These are phyloP conservation scores for Thielaviopsis ethacetica DNA, from an alignment of 2,329 filamentous ascomycete species.

Conservation along the genomic window DNA sequence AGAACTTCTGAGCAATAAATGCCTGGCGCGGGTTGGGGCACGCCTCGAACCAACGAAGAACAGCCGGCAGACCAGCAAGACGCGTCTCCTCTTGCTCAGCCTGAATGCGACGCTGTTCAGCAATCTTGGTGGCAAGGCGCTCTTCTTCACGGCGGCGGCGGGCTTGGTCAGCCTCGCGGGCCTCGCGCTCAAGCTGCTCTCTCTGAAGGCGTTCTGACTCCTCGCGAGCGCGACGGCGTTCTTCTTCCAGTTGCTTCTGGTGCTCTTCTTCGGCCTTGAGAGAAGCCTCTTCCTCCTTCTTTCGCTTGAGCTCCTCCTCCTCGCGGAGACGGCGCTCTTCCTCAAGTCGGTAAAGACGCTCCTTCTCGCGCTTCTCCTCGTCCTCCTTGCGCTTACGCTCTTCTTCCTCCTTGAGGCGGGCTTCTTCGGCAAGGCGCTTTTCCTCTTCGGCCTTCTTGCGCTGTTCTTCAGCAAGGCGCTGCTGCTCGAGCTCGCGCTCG, in stretches of 20 bases:
- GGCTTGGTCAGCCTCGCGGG: slow-evolving; percentile 25
- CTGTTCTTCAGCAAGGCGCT: slow-evolving; percentile 10
- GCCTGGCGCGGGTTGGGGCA: slow-evolving; percentile 33
- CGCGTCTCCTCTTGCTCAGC: slow-evolving; percentile 39
- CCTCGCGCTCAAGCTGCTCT: slow-evolving; percentile 30
- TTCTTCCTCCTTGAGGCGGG: slow-evolving; percentile 19
- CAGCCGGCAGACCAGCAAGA: slow-evolving; percentile 39
- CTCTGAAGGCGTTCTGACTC: slow-evolving; percentile 29
- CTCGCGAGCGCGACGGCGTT: slow-evolving; percentile 23
- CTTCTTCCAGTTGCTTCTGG: slow-evolving; percentile 22
- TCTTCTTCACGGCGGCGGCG: slow-evolving; percentile 34
- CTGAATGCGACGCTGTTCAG: slow-evolving; percentile 31
- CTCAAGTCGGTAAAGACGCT: slow-evolving; percentile 16
- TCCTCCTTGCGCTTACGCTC: slow-evolving; percentile 22
- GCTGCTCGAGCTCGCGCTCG: slow-evolving; percentile 2
- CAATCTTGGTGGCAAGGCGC: slow-evolving; percentile 31
- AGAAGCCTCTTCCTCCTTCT: slow-evolving; percentile 15
- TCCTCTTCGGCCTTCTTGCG: slow-evolving; percentile 19
- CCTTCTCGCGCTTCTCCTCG: slow-evolving; percentile 14
- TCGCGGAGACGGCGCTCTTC: slow-evolving; percentile 11
- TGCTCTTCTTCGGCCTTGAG: slow-evolving; percentile 23
- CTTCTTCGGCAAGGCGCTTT: slow-evolving; percentile 16
- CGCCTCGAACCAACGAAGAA: slow-evolving; percentile 43
- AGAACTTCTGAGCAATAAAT: slow-evolving; percentile 37
- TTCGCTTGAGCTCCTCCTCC: slow-evolving; percentile 16